These are phyloP conservation scores for Coniella vitis DNA, from an alignment of 2,329 filamentous ascomycete genomes.

Conservation along the genomic window DNA sequence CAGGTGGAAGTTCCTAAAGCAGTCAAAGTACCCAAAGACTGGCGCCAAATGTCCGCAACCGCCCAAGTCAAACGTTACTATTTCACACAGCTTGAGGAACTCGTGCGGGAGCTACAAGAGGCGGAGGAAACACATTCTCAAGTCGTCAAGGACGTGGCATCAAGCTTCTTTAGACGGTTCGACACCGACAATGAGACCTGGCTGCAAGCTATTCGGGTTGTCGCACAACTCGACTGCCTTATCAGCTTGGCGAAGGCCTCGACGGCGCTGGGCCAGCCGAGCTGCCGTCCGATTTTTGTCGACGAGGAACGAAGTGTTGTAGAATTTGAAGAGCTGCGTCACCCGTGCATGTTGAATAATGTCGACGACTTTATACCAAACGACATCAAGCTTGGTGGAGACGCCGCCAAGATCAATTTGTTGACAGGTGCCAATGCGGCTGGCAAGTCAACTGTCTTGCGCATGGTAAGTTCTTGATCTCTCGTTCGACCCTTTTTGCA, in stretches of 20 bases:
- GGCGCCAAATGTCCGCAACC: constrained; percentile 96
- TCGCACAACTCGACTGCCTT: constrained; percentile 89
- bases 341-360: constrained; percentile 87
- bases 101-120: constrained; percentile 86
- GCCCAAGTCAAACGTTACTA: constrained; percentile 89
- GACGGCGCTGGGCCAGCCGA: constrained; percentile 72
- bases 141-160: constrained; percentile 78
- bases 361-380: constrained; percentile 96
- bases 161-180: constrained; percentile 79
- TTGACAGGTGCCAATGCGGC: constrained; percentile 95
- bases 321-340: constrained; percentile 87
- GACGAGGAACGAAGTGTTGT: constrained; percentile 78
- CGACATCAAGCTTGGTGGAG: constrained; percentile 78
- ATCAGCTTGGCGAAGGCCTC: constrained; percentile 91
- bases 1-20: constrained; percentile 86
- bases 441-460: constrained; percentile 90
- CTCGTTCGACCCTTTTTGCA: no score
- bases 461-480: constrained; percentile 63
- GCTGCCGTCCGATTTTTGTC: constrained; percentile 82
- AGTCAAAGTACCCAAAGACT: constrained; percentile 77
- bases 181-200: constrained; percentile 80
- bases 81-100: constrained; percentile 70
- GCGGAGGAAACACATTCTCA: constrained; percentile 90
- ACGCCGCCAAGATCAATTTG: constrained; percentile 75
- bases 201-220: constrained; percentile 82